Base-by-base conservation (phyloP, 768 basidiomycete genomes). In the Cystofilobasidium macerans region DNA sequence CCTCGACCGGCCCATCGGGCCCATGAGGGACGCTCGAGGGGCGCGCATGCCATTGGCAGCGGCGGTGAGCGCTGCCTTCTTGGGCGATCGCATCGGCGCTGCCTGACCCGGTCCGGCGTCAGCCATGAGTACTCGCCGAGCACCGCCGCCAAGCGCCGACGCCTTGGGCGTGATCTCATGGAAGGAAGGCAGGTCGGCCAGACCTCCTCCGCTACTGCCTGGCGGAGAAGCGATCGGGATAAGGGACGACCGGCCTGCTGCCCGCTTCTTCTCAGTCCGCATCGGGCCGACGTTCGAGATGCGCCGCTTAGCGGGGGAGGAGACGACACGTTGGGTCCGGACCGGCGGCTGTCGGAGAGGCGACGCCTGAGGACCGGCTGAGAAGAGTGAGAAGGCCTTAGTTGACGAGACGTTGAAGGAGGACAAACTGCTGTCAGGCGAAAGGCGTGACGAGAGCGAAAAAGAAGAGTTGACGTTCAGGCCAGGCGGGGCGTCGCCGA, bases 371-470 rank as follows among this genome's bases (percentile, higher is more conserved):
- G 47, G 64, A 1, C 64, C 64, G 18, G 57, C 54, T 0, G 57
- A 32, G 28, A 65, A 65, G 64, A 65, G 64, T 24, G 35, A 58
- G 64, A 65, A 65, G 2, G 64, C 56, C 40, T 65, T 65, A 4
- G 57, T 51, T 26, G 14, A 30, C 7, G 51, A 54, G 13, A 22
- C 28, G 26, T 54, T 54, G 54, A 42, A 58, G 12, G 58, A n/a
- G n/a, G 58, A 18, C n/a, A n/a, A n/a, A n/a, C n/a, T n/a, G n/a
- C n/a, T n/a, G 26, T 60, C 40, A 1, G 35, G 36, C 58, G 57
- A 59, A 33, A 47, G 1, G 32, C 42, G 64, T 35, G 16, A 22
- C 22, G 61, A 24, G 48, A 54, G 48, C 24, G 32, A 18, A 47
- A 65, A 42, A 14, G 58, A 40, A 11, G 40, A 60, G 58, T 40